These are phyloP conservation scores for Excoecaria agallocha DNA, from an alignment of 345 rosid genomes.

Conservation along the genomic window DNA sequence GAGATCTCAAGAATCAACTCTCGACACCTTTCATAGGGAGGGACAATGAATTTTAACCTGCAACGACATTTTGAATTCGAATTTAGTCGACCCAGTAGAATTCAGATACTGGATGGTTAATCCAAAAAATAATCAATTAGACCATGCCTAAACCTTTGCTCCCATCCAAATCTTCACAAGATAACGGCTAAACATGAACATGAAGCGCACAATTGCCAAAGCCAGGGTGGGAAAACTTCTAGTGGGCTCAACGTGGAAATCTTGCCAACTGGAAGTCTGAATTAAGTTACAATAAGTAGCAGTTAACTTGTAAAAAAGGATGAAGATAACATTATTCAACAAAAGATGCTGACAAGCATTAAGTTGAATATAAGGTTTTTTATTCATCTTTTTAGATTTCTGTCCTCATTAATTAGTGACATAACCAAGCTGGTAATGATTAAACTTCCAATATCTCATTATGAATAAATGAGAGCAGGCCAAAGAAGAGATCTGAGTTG, in stretches of 20 bases:
- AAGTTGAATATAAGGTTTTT: slow-evolving; percentile 17
- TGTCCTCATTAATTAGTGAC: not conserved
- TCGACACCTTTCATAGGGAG: too few species aligned
- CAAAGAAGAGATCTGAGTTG: not conserved
- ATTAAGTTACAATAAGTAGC: slow-evolving; percentile 9
- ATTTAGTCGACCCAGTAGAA: too few species aligned
- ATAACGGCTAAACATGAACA: too few species aligned
- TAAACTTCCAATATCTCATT: not conserved
- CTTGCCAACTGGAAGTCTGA: not conserved
- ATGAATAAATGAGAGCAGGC: not conserved
- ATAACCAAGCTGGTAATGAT: not conserved
- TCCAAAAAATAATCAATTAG: slow-evolving; percentile 1
- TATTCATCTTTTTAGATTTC: not conserved
- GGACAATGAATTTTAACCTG: too few species aligned
- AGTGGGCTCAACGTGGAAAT: slow-evolving; percentile 32
- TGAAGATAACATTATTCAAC: not conserved
- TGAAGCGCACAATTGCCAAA: slow-evolving; percentile 30
- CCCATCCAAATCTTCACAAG: not conserved
- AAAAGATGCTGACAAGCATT: slow-evolving; percentile 12
- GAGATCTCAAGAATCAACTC: too few species aligned
- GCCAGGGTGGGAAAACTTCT: slow-evolving; percentile 5
- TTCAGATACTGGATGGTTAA: too few species aligned
- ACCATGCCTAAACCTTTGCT: slow-evolving; percentile 10
- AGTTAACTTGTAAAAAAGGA: not conserved
- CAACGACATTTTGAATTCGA: too few species aligned